phyloP scores from a whole-genome alignment of 2,329 filamentous ascomycete genomes.

The Penicillium expansum region DNA sequence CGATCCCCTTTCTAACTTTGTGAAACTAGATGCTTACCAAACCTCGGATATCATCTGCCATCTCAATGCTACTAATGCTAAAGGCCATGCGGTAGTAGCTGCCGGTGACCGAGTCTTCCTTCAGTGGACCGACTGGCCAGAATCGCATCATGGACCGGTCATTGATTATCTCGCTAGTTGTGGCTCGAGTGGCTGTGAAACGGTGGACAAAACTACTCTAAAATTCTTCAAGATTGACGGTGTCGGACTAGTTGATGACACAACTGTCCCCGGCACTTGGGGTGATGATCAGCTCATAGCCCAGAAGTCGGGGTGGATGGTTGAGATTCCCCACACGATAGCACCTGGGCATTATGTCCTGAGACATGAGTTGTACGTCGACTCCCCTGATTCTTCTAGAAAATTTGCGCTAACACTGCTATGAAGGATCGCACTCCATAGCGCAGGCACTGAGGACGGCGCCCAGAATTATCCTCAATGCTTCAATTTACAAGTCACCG shows the following conservation, averaged over 20 bases:
- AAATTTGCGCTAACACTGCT: background rate
- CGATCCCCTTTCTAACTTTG: background rate
- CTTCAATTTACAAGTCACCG: slow-evolving; percentile 58
- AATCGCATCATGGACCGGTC: slow-evolving; percentile 61
- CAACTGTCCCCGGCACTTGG: slow-evolving; percentile 50
- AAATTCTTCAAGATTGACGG: slow-evolving; percentile 63
- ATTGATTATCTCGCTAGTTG: slow-evolving; percentile 62
- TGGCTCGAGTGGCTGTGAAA: slow-evolving; percentile 51
- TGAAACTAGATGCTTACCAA: slow-evolving; percentile 38
- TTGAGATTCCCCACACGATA: slow-evolving; percentile 46
- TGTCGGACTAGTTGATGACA: slow-evolving; percentile 50
- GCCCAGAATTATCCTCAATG: slow-evolving; percentile 56
- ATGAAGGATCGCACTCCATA: slow-evolving; percentile 47
- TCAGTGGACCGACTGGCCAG: slow-evolving; percentile 65
- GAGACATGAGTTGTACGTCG: slow-evolving; percentile 46
- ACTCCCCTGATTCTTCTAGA: background rate
- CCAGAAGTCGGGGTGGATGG: slow-evolving; percentile 49
- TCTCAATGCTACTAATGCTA: slow-evolving; percentile 50
- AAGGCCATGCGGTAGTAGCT: slow-evolving; percentile 51
- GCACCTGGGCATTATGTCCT: slow-evolving; percentile 52
- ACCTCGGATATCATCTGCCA: slow-evolving; percentile 61
- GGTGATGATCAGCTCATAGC: slow-evolving; percentile 52
- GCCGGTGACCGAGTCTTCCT: slow-evolving; percentile 59
- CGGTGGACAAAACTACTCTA: slow-evolving; percentile 51
- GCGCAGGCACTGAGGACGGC: slow-evolving; percentile 41